These are phyloP conservation scores for Angomonas ambiguus DNA, from an alignment of 208 protist species.

Conservation along the genomic window DNA sequence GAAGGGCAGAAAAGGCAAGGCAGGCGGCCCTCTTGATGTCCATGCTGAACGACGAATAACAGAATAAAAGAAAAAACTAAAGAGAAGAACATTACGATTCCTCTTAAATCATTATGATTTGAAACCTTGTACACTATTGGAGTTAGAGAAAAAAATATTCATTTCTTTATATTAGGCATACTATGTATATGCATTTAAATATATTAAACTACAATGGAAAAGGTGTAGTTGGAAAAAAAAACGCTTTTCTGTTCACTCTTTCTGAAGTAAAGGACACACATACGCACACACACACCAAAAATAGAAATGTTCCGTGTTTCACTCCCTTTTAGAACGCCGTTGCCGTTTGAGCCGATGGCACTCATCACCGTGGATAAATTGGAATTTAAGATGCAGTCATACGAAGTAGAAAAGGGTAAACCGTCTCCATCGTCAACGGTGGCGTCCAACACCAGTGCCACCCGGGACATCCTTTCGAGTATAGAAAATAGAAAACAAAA, in stretches of 20 bases:
- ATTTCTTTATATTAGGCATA: neutral
- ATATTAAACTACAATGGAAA: no score
- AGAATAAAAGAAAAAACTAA: conserved; percentile 6
- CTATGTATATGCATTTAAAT: no score
- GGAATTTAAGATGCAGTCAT: neutral
- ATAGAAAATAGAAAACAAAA: neutral
- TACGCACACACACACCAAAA: conserved; percentile 9
- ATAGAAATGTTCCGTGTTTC: conserved; percentile 21
- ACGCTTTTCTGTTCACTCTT: conserved; percentile 15
- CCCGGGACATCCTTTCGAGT: neutral
- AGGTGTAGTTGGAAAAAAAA: no score
- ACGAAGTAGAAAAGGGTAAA: neutral
- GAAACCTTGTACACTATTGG: neutral
- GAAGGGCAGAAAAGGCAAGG: neutral
- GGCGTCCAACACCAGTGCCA: neutral
- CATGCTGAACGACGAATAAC: neutral
- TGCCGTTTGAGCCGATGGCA: conserved; percentile 86
- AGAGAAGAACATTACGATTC: conserved; percentile 13
- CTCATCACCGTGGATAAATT: conserved; percentile 47
- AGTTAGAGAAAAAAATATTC: neutral
- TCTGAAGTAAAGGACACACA: neutral
- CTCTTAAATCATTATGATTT: neutral
- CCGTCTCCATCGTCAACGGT: neutral
- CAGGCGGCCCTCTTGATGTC: neutral
- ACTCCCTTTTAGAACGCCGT: conserved; percentile 7